phyloP scores from a whole-genome alignment of 2,329 filamentous ascomycete genomes.

The Sclerotinia minor region DNA sequence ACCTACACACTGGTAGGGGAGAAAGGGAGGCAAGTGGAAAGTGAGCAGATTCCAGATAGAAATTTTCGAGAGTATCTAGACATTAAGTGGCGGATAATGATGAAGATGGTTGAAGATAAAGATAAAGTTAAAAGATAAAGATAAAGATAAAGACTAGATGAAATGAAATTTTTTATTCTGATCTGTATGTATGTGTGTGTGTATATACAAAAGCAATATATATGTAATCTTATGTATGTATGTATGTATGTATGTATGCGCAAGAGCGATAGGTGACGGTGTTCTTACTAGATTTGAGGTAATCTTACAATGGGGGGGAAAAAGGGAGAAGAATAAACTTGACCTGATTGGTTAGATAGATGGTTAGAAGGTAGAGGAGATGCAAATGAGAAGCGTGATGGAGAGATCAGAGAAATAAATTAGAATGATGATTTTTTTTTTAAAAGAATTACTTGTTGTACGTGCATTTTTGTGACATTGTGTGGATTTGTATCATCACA shows the following conservation, averaged over 20 bases:
- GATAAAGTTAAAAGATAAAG: too few relatives aligned
- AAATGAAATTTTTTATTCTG: neutral
- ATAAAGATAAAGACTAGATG: neutral
- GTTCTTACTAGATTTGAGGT: constrained; percentile 9
- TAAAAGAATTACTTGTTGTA: too few relatives aligned
- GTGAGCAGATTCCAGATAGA: neutral
- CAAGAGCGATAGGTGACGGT: neutral
- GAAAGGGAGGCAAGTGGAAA: neutral
- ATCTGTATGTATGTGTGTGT: too few relatives aligned
- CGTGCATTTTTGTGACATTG: too few relatives aligned
- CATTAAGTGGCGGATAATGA: constrained; percentile 14
- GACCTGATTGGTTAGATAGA: neutral
- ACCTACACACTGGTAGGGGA: neutral
- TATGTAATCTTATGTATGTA: too few relatives aligned
- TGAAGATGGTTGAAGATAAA: too few relatives aligned
- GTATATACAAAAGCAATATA: too few relatives aligned
- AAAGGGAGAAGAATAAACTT: too few relatives aligned
- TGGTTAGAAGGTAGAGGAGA: neutral
- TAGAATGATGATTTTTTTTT: too few relatives aligned
- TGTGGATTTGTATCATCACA: too few relatives aligned
- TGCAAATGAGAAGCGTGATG: neutral
- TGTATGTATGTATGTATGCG: constrained; percentile 12
- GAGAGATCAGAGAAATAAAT: neutral
- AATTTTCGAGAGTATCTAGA: neutral
- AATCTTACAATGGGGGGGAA: neutral